Conservation (phyloP, 305 asterid species). For the Fraxinus sp. region DNA sequence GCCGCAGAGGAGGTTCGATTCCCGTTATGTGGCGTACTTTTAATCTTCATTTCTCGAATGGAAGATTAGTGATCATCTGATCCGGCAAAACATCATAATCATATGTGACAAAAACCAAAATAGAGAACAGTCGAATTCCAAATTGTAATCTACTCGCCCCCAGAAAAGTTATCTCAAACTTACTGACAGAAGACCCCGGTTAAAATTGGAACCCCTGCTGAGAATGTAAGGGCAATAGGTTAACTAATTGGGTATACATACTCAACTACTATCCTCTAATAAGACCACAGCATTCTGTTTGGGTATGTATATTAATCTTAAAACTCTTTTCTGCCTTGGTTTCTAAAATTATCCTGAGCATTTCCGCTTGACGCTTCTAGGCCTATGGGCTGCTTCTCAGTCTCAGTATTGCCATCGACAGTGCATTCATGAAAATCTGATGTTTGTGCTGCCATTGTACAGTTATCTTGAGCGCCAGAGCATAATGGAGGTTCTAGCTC, state of each 20-base stretch:
- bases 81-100: background rate
- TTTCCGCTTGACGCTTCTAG: constrained; percentile 14
- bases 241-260: constrained; percentile 30
- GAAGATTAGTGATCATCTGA: background rate
- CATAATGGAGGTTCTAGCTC: constrained; percentile 27
- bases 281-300: constrained; percentile 48
- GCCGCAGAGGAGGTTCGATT: too few species aligned
- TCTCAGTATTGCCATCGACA: constrained; percentile 30
- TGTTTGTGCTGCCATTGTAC: constrained; percentile 20
- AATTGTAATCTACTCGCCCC: background rate
- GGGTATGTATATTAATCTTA: constrained; percentile 52
- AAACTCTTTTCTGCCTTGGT: constrained; percentile 43
- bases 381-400: constrained; percentile 25
- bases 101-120: background rate
- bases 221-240: constrained; percentile 22
- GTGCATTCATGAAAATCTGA: constrained; percentile 30
- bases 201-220: constrained; percentile 61
- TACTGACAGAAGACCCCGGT: constrained; percentile 49
- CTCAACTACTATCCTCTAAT: constrained; percentile 20
- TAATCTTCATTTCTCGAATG: background rate
- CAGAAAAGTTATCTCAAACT: constrained; percentile 17
- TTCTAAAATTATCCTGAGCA: constrained; percentile 35
- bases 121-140: background rate
- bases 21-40: too few species aligned
- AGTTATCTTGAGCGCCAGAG: constrained; percentile 20